Base-by-base conservation (phyloP, 2,329 filamentous ascomycete species). In the Neobulgaria alba region DNA sequence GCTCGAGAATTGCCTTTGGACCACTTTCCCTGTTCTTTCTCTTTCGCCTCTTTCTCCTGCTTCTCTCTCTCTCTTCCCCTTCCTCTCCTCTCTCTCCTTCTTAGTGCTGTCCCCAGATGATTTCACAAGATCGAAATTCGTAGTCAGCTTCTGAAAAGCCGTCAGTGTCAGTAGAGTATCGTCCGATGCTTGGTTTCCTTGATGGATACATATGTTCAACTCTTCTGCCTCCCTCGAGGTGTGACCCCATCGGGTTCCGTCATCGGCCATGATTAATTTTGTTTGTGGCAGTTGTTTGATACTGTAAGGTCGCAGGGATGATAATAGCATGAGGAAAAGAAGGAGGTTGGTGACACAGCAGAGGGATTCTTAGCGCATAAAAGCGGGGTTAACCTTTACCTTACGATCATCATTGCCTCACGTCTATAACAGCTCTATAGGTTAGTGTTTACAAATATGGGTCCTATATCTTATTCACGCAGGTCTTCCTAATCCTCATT, bases 331-430 rank as follows among this genome's bases (percentile, higher is more conserved):
- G 17, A 90, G 65, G 88, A 85, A 1, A 61, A 69, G 15, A 94
- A 87, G 0, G 89, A 95, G 53, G 61, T 82, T 3, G 69, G 77
- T 36, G 73, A 74, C 3, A 67, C n/a, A n/a, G n/a, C n/a, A n/a
- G n/a, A n/a, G n/a, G n/a, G n/a, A n/a, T n/a, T n/a, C n/a, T n/a
- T n/a, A n/a, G n/a, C n/a, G n/a, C n/a, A n/a, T n/a, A n/a, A n/a
- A n/a, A n/a, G n/a, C n/a, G n/a, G n/a, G n/a, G n/a, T n/a, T n/a
- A n/a, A n/a, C n/a, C n/a, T n/a, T n/a, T n/a, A n/a, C n/a, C n/a
- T n/a, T n/a, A n/a, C n/a, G n/a, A n/a, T n/a, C n/a, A n/a, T n/a
- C n/a, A n/a, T n/a, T n/a, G n/a, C n/a, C n/a, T n/a, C n/a, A n/a
- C n/a, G n/a, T n/a, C n/a, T n/a, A n/a, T n/a, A n/a, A n/a, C n/a